Conservation (phyloP, 441 rosid species). For the Hura crepitans region DNA sequence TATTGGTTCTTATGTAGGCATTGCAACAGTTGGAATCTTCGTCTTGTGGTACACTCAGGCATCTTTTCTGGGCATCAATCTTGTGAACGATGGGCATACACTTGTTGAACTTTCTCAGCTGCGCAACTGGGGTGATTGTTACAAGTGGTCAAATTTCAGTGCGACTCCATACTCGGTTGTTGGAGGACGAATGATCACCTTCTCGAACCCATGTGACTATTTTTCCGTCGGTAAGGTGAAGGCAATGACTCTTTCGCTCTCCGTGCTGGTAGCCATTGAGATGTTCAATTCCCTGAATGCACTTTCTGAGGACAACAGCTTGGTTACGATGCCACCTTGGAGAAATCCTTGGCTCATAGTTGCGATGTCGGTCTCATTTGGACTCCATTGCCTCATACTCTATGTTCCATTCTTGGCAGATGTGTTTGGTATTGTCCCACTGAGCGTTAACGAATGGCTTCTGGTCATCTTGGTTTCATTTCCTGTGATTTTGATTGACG, state of each 20-base stretch:
- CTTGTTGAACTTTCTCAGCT: conserved; percentile 64
- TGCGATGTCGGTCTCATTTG: conserved; percentile 76
- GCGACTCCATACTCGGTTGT: conserved; percentile 50
- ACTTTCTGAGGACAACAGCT: conserved; percentile 79
- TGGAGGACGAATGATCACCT: conserved; percentile 46
- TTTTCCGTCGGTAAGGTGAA: conserved; percentile 76
- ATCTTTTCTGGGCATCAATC: conserved; percentile 68
- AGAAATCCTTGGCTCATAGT: conserved; percentile 84
- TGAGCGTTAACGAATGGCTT: conserved; percentile 67
- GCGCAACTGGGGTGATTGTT: conserved; percentile 69
- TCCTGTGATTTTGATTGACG: conserved; percentile 78
- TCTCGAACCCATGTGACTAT: conserved; percentile 73
- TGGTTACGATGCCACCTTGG: conserved; percentile 84
- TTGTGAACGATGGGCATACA: conserved; percentile 68
- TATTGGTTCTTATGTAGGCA: conserved; percentile 80
- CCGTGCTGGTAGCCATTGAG: conserved; percentile 85
- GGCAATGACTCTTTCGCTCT: conserved; percentile 79
- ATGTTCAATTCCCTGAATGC: conserved; percentile 90
- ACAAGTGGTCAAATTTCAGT: conserved; percentile 70
- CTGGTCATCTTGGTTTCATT: conserved; percentile 64
- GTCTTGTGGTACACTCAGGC: conserved; percentile 75
- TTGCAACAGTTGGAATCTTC: conserved; percentile 85
- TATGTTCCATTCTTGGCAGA: conserved; percentile 73
- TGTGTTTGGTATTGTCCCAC: conserved; percentile 72
- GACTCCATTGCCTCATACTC: conserved; percentile 72